These are phyloP conservation scores for Ogataea haglerorum DNA, from an alignment of 805 yeast genomes.

Conservation along the genomic window DNA sequence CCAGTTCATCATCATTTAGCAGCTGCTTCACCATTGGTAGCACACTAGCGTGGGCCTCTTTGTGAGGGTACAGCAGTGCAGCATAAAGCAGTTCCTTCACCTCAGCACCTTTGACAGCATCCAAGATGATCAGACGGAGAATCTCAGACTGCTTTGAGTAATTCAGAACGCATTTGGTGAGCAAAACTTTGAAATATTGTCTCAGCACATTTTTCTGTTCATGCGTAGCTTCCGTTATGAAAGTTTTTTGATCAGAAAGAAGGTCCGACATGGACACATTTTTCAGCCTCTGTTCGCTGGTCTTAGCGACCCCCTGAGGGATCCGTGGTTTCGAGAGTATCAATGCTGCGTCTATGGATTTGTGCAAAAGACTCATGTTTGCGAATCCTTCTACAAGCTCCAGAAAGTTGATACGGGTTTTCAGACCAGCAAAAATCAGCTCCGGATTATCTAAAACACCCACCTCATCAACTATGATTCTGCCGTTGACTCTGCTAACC, in stretches of 20 bases:
- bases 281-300: conserved; percentile 24
- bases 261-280: conserved; percentile 63
- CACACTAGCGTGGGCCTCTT: conserved; percentile 48
- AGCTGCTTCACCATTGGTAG: conserved; percentile 66
- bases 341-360: conserved; percentile 57
- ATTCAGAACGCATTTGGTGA: conserved; percentile 51
- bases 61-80: conserved; percentile 67
- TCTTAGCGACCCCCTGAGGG: conserved; percentile 19
- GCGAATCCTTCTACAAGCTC: conserved; percentile 27
- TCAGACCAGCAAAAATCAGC: conserved; percentile 31
- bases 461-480: conserved; percentile 39
- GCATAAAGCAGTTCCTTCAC: conserved; percentile 39
- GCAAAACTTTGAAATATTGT: conserved; percentile 46
- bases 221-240: conserved; percentile 40
- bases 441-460: conserved; percentile 30
- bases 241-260: conserved; percentile 60
- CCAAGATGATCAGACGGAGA: conserved; percentile 41
- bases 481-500: conserved; percentile 37
- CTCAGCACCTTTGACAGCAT: conserved; percentile 27
- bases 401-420: conserved; percentile 26
- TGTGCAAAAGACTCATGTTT: conserved; percentile 51
- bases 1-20: conserved; percentile 44
- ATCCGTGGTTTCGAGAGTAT: conserved; percentile 40
- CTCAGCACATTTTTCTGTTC: conserved; percentile 36
- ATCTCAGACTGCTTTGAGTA: conserved; percentile 62